Evolutionary conservation across 805 yeast genomes (phyloP).

Genomic region (Priceomyces melissophilus): DNA sequence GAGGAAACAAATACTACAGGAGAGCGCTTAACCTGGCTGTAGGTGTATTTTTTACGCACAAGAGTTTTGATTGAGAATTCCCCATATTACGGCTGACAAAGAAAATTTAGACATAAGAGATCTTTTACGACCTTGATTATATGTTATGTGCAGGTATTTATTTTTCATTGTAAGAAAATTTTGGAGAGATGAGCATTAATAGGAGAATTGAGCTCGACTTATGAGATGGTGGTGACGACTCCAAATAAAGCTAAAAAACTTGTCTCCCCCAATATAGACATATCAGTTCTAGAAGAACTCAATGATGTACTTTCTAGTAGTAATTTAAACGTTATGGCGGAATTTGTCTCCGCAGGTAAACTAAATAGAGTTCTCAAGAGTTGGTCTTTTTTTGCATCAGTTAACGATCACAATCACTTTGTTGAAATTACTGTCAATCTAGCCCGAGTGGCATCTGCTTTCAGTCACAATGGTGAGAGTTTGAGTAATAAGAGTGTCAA

Average conservation of each 20-base stretch:
- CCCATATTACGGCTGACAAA: no score
- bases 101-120: no score
- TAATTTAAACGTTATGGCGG: conserved; percentile 12
- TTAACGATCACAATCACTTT: conserved; percentile 52
- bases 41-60: no score
- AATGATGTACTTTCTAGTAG: conserved; percentile 5
- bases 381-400: conserved; percentile 43
- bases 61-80: no score
- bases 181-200: no score
- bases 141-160: no score
- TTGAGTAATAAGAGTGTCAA: conserved; percentile 9
- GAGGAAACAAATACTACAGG: no score
- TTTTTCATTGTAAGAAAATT: no score
- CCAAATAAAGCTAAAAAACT: background rate
- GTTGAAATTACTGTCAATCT: conserved; percentile 42
- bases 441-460: conserved; percentile 8
- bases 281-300: conserved; percentile 9
- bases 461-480: conserved; percentile 16
- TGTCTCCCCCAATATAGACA: conserved; percentile 10
- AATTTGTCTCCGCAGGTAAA: conserved; percentile 25
- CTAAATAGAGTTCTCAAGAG: conserved; percentile 32
- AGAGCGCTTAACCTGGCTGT: no score
- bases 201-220: no score
- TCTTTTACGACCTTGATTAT: no score
- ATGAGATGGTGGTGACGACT: background rate